A percentile compares a stretch with the other conserved stretches of the same genome.
Evolutionary conservation across 2,329 filamentous ascomycete species (phyloP).

Genomic region (Fusarium concolor): DNA sequence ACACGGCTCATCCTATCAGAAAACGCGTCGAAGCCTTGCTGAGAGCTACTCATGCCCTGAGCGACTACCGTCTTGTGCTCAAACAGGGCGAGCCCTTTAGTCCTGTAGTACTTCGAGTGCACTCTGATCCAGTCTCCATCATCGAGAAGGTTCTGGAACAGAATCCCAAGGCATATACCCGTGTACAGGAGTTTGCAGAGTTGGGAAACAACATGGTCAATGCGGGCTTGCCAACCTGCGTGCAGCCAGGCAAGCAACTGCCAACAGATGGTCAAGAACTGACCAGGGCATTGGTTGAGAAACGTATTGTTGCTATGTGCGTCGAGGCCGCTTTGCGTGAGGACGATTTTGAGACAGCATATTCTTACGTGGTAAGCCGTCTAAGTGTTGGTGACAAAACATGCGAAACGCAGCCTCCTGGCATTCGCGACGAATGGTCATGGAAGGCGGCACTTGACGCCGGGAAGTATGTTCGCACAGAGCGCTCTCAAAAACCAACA

Average conservation of each 20-base stretch:
- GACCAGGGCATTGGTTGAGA: slow-evolving; percentile 62
- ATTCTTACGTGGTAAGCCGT: slow-evolving; percentile 82
- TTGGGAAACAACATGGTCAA: slow-evolving; percentile 76
- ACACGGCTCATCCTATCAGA: slow-evolving; percentile 61
- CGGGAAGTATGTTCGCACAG: slow-evolving; percentile 75
- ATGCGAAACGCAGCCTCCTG: neutral
- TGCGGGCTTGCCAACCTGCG: slow-evolving; percentile 60
- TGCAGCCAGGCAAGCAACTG: slow-evolving; percentile 13
- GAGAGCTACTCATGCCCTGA: slow-evolving; percentile 78
- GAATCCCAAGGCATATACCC: slow-evolving; percentile 79
- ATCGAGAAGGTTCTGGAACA: slow-evolving; percentile 80
- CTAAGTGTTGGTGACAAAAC: slow-evolving; percentile 56
- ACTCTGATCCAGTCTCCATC: slow-evolving; percentile 78
- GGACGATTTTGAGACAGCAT: slow-evolving; percentile 87
- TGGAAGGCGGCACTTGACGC: slow-evolving; percentile 84
- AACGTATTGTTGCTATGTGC: slow-evolving; percentile 81
- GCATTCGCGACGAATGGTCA: slow-evolving; percentile 70
- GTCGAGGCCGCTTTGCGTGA: slow-evolving; percentile 80
- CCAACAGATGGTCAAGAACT: slow-evolving; percentile 42
- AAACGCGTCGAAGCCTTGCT: slow-evolving; percentile 73
- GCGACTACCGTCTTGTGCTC: slow-evolving; percentile 80
- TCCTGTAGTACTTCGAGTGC: slow-evolving; percentile 81
- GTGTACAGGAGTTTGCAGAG: slow-evolving; percentile 77
- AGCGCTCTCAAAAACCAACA: slow-evolving; percentile 65
- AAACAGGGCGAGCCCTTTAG: slow-evolving; percentile 85